A percentile compares a stretch with the other conserved stretches of the same genome.
Conservation (phyloP, 257 asterid genomes). For the Nicotiana noctiflora region DNA sequence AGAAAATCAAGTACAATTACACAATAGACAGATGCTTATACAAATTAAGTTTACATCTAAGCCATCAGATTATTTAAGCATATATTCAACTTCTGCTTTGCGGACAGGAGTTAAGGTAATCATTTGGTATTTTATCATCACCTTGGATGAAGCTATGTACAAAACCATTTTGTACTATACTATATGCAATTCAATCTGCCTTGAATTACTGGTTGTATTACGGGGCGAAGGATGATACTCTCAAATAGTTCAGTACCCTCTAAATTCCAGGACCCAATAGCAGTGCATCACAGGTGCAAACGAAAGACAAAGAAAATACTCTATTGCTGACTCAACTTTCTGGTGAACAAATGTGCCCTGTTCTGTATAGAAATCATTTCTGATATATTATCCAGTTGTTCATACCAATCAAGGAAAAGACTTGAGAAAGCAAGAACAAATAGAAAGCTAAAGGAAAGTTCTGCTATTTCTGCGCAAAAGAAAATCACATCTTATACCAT, state of each 20-base stretch:
- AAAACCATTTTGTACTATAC: neutral
- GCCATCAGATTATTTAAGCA: neutral
- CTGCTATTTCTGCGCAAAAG: conserved; percentile 49
- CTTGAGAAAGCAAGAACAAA: conserved; percentile 64
- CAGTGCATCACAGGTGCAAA: too few relatives aligned
- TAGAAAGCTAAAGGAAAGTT: conserved; percentile 72
- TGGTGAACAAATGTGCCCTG: too few relatives aligned
- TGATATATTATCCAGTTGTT: conserved; percentile 12
- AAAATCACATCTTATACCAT: neutral
- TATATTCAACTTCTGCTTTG: neutral
- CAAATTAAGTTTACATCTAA: neutral
- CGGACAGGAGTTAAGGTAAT: neutral
- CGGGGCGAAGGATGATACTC: too few relatives aligned
- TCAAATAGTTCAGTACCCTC: too few relatives aligned
- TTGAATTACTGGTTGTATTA: too few relatives aligned
- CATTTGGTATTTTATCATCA: neutral
- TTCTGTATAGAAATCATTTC: neutral
- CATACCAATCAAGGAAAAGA: conserved; percentile 82
- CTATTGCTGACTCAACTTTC: too few relatives aligned
- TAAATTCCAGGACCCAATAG: too few relatives aligned
- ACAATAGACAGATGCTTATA: neutral
- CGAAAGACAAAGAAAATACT: too few relatives aligned
- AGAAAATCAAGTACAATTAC: neutral
- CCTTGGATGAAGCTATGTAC: neutral
- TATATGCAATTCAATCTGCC: neutral